A percentile compares a stretch with the other conserved stretches of the same genome.
phyloP scores from a whole-genome alignment of 805 yeast species.

The Vanderwaltozyma yarrowii region DNA sequence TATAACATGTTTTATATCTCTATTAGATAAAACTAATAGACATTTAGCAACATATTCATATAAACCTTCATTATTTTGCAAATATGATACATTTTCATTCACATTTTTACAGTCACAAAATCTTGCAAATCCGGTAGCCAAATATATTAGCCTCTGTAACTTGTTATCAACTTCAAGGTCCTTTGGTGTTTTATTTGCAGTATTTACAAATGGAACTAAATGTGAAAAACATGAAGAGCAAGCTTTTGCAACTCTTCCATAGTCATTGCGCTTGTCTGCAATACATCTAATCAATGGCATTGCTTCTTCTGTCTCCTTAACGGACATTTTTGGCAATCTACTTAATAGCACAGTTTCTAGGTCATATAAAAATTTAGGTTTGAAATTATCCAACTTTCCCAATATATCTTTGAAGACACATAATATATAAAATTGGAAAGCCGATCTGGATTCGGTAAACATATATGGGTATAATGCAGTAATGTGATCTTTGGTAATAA shows the following conservation, averaged over 20 bases:
- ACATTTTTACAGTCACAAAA: constrained; percentile 43
- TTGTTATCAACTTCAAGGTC: constrained; percentile 31
- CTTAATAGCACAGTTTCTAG: constrained; percentile 44
- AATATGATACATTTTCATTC: constrained; percentile 28
- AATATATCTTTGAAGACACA: constrained; percentile 45
- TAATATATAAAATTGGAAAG: constrained; percentile 38
- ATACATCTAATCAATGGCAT: constrained; percentile 59
- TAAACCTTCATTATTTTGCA: constrained; percentile 41
- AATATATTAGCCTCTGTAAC: constrained; percentile 45
- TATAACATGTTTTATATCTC: constrained; percentile 26
- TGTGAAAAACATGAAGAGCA: constrained; percentile 49
- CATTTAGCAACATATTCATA: constrained; percentile 49
- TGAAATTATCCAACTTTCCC: constrained; percentile 34
- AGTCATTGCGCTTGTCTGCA: constrained; percentile 37
- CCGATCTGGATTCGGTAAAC: constrained; percentile 37
- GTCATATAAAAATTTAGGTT: constrained; percentile 39
- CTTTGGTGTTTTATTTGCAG: constrained; percentile 17
- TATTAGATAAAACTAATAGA: constrained; percentile 44
- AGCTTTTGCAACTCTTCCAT: constrained; percentile 46
- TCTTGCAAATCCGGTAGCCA: constrained; percentile 64
- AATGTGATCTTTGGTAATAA: constrained; percentile 59
- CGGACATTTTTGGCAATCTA: constrained; percentile 49
- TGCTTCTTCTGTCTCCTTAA: constrained; percentile 58
- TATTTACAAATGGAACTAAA: constrained; percentile 37
- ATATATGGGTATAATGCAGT: constrained; percentile 55